phyloP scores from a whole-genome alignment of 2,329 filamentous ascomycete species.

The Hypoxylon sp. region DNA sequence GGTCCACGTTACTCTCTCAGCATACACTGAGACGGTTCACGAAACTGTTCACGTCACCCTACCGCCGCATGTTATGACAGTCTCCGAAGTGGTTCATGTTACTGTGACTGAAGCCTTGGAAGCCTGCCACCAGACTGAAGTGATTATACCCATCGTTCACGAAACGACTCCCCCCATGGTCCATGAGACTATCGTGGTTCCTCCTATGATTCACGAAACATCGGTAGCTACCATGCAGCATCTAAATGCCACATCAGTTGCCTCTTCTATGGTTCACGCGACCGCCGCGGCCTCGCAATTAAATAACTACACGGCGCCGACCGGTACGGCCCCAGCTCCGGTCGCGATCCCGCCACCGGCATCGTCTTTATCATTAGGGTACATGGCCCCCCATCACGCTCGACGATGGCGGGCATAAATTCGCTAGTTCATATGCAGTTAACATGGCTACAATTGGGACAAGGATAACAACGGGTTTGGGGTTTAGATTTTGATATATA shows the following conservation, averaged over 20 bases:
- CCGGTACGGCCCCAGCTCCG: constrained; percentile 1
- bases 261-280: constrained; percentile 23
- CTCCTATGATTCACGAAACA: constrained; percentile 24
- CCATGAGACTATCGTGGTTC: constrained; percentile 26
- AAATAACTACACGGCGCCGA: constrained; percentile 4
- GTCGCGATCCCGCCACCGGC: constrained; percentile 8
- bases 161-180: constrained; percentile 21
- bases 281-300: constrained; percentile 9
- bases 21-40: constrained; percentile 20
- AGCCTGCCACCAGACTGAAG: constrained; percentile 29
- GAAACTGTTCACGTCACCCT: constrained; percentile 37
- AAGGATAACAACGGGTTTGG: constrained; percentile 13
- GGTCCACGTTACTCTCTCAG: constrained; percentile 32
- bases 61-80: constrained; percentile 32
- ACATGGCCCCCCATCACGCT: constrained; percentile 33
- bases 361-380: constrained; percentile 34
- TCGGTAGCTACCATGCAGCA: constrained; percentile 7
- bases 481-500: constrained; percentile 24
- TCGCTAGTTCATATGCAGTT: not conserved
- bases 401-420: constrained; percentile 36
- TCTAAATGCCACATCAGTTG: constrained; percentile 19
- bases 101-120: constrained; percentile 32
- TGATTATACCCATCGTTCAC: constrained; percentile 30
- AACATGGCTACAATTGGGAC: not conserved
- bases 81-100: constrained; percentile 34